phyloP scores from a whole-genome alignment of 495 filamentous ascomycete genomes.

The Aspergillus baeticus region DNA sequence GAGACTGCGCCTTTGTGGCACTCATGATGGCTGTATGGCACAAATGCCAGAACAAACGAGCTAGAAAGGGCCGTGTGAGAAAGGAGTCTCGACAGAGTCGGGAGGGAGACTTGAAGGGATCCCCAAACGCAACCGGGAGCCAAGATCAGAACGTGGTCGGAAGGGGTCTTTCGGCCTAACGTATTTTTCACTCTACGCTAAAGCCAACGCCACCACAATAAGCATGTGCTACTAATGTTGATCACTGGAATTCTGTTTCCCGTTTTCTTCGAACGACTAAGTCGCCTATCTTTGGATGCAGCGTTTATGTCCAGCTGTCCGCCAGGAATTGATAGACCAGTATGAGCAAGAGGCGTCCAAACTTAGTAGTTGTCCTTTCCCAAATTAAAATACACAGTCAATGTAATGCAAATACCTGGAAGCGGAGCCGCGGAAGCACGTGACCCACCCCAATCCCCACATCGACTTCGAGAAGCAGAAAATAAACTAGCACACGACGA shows the following conservation, averaged over 20 bases:
- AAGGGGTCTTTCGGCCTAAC: slow-evolving; percentile 10
- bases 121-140: slow-evolving; percentile 18
- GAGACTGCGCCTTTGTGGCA: slow-evolving; percentile 91
- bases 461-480: slow-evolving; percentile 8
- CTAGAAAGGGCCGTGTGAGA: not conserved
- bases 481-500: slow-evolving; percentile 1
- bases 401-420: slow-evolving; percentile 20
- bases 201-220: not conserved
- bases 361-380: not conserved
- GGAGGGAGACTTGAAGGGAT: slow-evolving; percentile 18
- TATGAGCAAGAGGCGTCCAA: not conserved
- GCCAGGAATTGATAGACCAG: too few relatives aligned
- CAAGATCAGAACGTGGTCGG: slow-evolving; percentile 36
- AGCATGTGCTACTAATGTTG: too few relatives aligned
- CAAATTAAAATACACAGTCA: not conserved
- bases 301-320: too few relatives aligned
- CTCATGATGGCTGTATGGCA: slow-evolving; percentile 55
- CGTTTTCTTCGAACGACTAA: too few relatives aligned
- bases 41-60: not conserved
- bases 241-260: too few relatives aligned
- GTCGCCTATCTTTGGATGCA: too few relatives aligned
- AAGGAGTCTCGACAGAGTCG: slow-evolving; percentile 10
- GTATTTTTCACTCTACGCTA: slow-evolving; percentile 15
- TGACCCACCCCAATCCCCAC: slow-evolving; percentile 23
- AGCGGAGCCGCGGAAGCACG: slow-evolving; percentile 10